Base-by-base conservation (phyloP, 768 basidiomycete genomes). In the Trametes sanguinea region DNA sequence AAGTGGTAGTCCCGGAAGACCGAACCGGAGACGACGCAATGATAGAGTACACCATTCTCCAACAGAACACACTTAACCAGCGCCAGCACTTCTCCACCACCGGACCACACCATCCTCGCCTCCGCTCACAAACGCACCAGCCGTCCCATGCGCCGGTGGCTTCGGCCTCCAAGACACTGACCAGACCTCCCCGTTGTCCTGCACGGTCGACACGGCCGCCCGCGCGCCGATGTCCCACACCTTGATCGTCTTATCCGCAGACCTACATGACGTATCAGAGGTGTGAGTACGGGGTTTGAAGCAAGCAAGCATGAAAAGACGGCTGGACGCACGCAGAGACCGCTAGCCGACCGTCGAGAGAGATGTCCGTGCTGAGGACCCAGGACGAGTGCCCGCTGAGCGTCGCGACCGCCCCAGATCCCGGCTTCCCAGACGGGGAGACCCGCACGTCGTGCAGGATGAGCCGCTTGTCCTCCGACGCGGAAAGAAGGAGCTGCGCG, bases 391-490 rank as follows among this genome's bases (percentile, higher is more conserved):
- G 95, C 0, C 95, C 95, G 5, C 85, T 83, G 65, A 98, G 79
- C 9, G 92, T 87, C 13, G 95, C 92, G 17, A 95, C 92, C 1
- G 89, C 88, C 43, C 90, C 89, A 17, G 83, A 82, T 5, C 92
- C 88, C 46, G 79, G 77, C 60, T 81, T 82, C 16, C 83, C 78
- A 4, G 84, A 80, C 5, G 82, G 67, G 1, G 87, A 78, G n/a
- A 83, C 80, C 57, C 95, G 87, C 14, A 95, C 90, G 71, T 98
- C 95, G 73, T 96, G 93, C 51, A 96, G 75, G 55, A 94, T 87
- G 61, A 98, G 87, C 16, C 92, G 85, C 73, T 93, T 94, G 75
- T 96, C 95, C 72, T 98, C 95, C 3, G 94, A 95, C 2, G 90
- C 95, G 45, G 92, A 94, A 54, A 95, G 78, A 3, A 98, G 81